Evolutionary conservation across 2,329 filamentous ascomycete genomes (phyloP), one percentile per base, ranked within the genome.

Genomic region (Claviceps sp.): DNA sequence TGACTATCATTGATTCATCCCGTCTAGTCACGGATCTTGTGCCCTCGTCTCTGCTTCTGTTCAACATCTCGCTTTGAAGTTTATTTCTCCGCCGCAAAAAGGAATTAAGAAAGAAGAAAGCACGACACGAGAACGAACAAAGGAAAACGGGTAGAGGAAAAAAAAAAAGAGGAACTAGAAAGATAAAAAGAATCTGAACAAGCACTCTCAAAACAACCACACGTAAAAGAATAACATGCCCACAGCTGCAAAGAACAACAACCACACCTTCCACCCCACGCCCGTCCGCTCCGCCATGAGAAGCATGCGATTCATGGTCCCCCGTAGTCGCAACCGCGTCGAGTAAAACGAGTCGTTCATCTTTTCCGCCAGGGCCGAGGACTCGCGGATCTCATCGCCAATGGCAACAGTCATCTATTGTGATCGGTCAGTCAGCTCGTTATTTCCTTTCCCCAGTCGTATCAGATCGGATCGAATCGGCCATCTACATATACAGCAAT

Each of bases 281-380:
- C 93, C 93, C 2, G 90, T 95, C 61, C 82, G 78, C 71, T 97
- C 80, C 4, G 93, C 93, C 93, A 98, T 98, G 50, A 91, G 66
- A 58, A 97, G 71, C 93, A 98, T 98, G 53, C 90, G 77, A 65
- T 88, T 95, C 93, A 98, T 97, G 17, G 94, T 97, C 50, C 91
- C 89, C 45, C 83, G 79, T 55, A 98, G 73, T 56, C 86, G 80
- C 50, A 89, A 71, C 37, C 90, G 76, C 50, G 91, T 94, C 60
- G 79, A 82, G 65, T 97, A 91, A 64, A 97, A 98, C 5, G 82
- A 79, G 63, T 95, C 88, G 68, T 97, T 97, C 84, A 98, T 95
- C 70, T 89, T 91, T 61, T 96, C 88, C 2, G 89, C 86, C 4
- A 97, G 77, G 2, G 87, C 83, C 2, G 88, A 87, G 14, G 86